Base-by-base conservation (phyloP, 2,329 filamentous ascomycete species). In the Aspergillus unguis region DNA sequence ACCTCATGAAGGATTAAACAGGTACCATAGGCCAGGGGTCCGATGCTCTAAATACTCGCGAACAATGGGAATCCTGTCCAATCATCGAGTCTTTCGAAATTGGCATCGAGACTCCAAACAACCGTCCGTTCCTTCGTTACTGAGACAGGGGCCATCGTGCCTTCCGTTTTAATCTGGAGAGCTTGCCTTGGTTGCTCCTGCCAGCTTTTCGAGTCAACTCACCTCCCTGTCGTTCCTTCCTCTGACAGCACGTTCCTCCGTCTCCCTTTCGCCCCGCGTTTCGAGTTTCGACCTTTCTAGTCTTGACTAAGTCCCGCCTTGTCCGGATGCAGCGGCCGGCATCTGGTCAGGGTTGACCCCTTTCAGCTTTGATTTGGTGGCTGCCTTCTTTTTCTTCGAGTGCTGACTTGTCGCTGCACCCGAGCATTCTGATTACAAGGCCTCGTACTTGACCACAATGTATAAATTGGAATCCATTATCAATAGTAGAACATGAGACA, bases 281-380 rank as follows among this genome's bases (percentile, higher is more conserved):
- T 47, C 35, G 29, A 23, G 23, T 26, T 47, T 47, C 26, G n/a
- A 17, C 17, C 17, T 17, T 17, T 17, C 33, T 11, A 47, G 35
- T 47, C 28, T 8, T 23, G 36, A 32, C 17, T 38, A 32, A 44
- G 41, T 23, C 32, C 40, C 6, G 27, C 28, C 29, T 28, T 31
- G 32, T 44, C 40, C 38, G 25, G 10, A 49, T 44, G 40, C 40
- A 41, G 47, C 47, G 31, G 41, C 40, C 4, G 32, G 26, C 47
- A 44, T 28, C 37, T 49, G 46, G 29, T 25, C 38, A 43, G 5
- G 47, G 11, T 47, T 6, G 9, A 27, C 41, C 41, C 41, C 41
- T 44, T 44, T 44, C n/a, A 17, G 28, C 28, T 25, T 32, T 5
- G 36, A 25, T 38, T 9, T 33, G 32, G 32, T 33, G 32, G 32